Evolutionary conservation across 2,329 filamentous ascomycete species (phyloP).

Genomic region (Claviceps pazoutovae): DNA sequence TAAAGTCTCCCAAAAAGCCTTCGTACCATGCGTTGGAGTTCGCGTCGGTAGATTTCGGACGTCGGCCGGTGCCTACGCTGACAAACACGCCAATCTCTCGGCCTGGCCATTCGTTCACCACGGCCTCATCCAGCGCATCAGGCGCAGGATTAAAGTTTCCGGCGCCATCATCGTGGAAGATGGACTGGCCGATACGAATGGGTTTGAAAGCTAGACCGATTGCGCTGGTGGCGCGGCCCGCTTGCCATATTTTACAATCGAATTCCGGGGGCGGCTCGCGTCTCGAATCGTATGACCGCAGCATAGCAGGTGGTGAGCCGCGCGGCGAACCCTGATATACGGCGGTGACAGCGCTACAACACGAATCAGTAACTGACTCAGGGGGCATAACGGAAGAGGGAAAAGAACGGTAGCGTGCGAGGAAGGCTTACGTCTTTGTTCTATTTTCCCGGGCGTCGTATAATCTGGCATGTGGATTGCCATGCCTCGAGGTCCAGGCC

Average conservation of each 20-base stretch:
- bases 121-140: slow-evolving; percentile 75
- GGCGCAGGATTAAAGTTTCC: slow-evolving; percentile 89
- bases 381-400: not conserved
- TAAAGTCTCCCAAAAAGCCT: slow-evolving; percentile 81
- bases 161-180: slow-evolving; percentile 84
- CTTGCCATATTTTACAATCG: slow-evolving; percentile 94
- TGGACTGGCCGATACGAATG: slow-evolving; percentile 80
- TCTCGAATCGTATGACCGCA: slow-evolving; percentile 90
- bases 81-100: slow-evolving; percentile 85
- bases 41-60: slow-evolving; percentile 50
- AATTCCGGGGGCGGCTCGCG: slow-evolving; percentile 83
- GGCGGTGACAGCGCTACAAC: slow-evolving; percentile 66
- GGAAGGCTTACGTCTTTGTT: slow-evolving; percentile 65
- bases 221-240: slow-evolving; percentile 83
- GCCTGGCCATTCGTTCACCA: slow-evolving; percentile 87
- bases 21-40: slow-evolving; percentile 82
- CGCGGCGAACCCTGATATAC: slow-evolving; percentile 72
- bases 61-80: slow-evolving; percentile 85
- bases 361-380: not conserved
- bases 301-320: slow-evolving; percentile 52
- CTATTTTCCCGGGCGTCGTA: slow-evolving; percentile 78
- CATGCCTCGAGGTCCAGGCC: slow-evolving; percentile 44
- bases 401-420: not conserved
- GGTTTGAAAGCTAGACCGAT: slow-evolving; percentile 92
- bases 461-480: slow-evolving; percentile 73